Base-by-base conservation (phyloP, 148 eudicot species). In the Rhododendron vialii region DNA sequence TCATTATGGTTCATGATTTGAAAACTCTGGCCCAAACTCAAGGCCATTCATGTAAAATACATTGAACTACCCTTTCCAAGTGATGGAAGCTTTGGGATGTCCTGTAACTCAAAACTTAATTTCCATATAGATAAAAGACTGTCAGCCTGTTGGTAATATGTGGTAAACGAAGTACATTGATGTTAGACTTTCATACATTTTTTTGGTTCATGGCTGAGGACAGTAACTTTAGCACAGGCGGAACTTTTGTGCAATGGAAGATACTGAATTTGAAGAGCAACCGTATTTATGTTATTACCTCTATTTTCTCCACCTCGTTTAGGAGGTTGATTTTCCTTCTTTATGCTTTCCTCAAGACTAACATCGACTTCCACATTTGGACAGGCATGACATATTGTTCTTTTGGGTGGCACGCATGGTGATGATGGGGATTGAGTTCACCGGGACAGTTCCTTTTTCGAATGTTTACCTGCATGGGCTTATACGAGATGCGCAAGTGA, bases 331-430 rank as follows among this genome's bases (percentile, higher is more conserved):
- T 36, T 75, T 33, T 75, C 14, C 48, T 20, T 43, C 15, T 14
- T 45, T 26, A 28, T 50, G 59, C 28, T 2, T 84, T 38, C 81
- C 28, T 59, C 20, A 67, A 36, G 74, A 50, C 73, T 90, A 85
- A 82, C 76, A 38, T 74, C 22, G 51, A 61, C 35, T 82, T 43
- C 83, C 80, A 61, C 84, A 84, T 84, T 74, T 88, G 86, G 82
- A 88, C 95, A 97, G 99, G 94, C 99, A 98, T 88, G 99, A 98
- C 87, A 98, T 98, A 87, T 90, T 98, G 83, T 98, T 98, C 91
- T 98, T 98, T 84, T 98, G 99, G 99, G 99, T 98, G 89, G 99
- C 99, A 71, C 93, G 99, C 87, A 98, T 98, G 99, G 96, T 98
- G 89, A 98, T 98, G 99, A 94, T 98, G 98, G 99, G 99, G 55